Base-by-base conservation (phyloP, 805 yeast species). In the Deakozyma indianensis region DNA sequence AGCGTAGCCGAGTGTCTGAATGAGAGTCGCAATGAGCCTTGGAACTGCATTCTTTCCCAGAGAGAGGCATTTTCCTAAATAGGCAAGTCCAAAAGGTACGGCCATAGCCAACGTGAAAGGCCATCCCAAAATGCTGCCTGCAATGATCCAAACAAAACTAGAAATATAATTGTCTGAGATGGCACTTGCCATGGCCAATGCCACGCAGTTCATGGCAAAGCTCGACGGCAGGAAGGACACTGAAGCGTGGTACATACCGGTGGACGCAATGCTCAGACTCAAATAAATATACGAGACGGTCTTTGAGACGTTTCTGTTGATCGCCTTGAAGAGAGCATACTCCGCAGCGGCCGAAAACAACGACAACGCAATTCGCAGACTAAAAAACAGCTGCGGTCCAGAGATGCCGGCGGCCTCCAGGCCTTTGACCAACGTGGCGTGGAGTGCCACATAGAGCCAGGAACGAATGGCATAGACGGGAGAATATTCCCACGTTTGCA, bases 401-500 rank as follows among this genome's bases (percentile, higher is more conserved):
- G 43, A 45, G 23, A 53, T 35, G 15, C 60, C 58, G 3, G 47
- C n/a, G n/a, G 24, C 4, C 42, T 47, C 46, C 21, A 51, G 48
- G 1, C 46, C 41, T 27, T 49, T 48, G 21, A 63, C 49, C 3
- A 56, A 49, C 15, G 48, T 27, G 2, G 64, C 67, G 45, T 66
- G 68, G 4, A 60, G 83, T 4, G 77, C 49, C 23, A 88, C 64
- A 53, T 82, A 87, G 1, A 83, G 71, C 78, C 92, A 90, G 1
- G 95, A 84, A 51, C 97, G 65, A 45, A 88, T 84, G 16, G 95
- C 85, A 56, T 75, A 85, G 45, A 73, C 82, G 0, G 96, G 96
- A 0, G 95, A 84, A 60, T 88, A 90, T 58, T 88, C 96, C 96
- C 96, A 88, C 0, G 96, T 88, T 61, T 87, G 87, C 54, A 87